A percentile compares a stretch with the other conserved stretches of the same genome.
Conservation (phyloP, 257 asterid species). For the Fraxinus americana region DNA sequence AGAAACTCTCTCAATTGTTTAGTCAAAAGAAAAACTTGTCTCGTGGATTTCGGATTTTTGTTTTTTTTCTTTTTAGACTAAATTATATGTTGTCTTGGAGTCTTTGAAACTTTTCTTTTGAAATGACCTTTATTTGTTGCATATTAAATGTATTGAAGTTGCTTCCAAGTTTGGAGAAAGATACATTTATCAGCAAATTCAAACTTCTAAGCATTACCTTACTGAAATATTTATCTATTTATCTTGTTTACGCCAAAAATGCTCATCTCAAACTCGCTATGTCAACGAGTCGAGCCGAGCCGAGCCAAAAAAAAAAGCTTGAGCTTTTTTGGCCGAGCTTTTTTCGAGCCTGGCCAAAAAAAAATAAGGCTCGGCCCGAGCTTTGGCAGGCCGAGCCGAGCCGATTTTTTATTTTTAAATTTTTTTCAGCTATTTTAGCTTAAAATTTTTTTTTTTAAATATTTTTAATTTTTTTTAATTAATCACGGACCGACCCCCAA, state of each 20-base stretch:
- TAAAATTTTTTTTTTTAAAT: too few relatives aligned
- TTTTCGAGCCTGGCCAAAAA: too few relatives aligned
- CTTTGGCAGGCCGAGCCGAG: too few relatives aligned
- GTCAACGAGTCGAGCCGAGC: too few relatives aligned
- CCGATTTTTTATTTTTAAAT: too few relatives aligned
- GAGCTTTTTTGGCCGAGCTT: too few relatives aligned
- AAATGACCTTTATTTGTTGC: slow-evolving; percentile 13
- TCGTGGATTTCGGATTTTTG: slow-evolving; percentile 20
- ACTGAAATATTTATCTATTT: neutral
- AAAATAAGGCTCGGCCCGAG: too few relatives aligned
- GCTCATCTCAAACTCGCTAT: neutral
- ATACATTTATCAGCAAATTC: slow-evolving; percentile 1
- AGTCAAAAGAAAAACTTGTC: neutral
- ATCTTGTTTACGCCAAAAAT: neutral
- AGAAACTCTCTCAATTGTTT: slow-evolving; percentile 4
- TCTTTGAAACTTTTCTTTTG: slow-evolving; percentile 11
- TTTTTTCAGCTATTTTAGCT: too few relatives aligned
- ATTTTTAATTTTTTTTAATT: too few relatives aligned
- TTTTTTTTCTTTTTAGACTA: slow-evolving; percentile 28
- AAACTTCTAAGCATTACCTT: slow-evolving; percentile 2
- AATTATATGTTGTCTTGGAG: slow-evolving; percentile 24
- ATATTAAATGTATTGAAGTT: slow-evolving; percentile 17
- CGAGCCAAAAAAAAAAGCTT: too few relatives aligned
- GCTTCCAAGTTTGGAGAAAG: slow-evolving; percentile 22
- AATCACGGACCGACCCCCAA: too few relatives aligned